A percentile compares a stretch with the other conserved stretches of the same genome.
phyloP scores from a whole-genome alignment of 2,329 filamentous ascomycete species.

The Verticillium nubilum region DNA sequence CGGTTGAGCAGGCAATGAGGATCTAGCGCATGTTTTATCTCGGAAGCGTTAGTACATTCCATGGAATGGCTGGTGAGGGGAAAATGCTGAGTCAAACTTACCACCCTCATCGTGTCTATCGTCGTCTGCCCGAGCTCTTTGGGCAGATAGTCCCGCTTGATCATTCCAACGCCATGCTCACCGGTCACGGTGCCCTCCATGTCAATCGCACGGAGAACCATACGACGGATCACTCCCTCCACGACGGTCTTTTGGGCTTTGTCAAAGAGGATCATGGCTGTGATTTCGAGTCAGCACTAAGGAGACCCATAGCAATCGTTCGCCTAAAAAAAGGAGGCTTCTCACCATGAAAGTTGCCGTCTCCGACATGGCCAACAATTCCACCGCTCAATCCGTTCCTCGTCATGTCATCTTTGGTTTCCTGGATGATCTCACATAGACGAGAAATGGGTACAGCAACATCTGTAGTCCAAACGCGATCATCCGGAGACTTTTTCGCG shows the following conservation, averaged over 20 bases:
- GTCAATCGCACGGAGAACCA: conserved; percentile 61
- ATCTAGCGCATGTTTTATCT: conserved; percentile 56
- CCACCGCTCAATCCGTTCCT: conserved; percentile 44
- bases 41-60: background rate
- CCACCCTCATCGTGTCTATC: conserved; percentile 78
- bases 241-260: conserved; percentile 6
- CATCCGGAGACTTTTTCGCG: conserved; percentile 28
- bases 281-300: conserved; percentile 7
- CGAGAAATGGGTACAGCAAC: conserved; percentile 60
- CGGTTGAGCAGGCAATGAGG: conserved; percentile 42
- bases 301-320: too few relatives aligned
- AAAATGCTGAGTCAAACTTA: conserved; percentile 23
- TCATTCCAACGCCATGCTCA: conserved; percentile 65
- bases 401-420: conserved; percentile 52
- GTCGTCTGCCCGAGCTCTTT: conserved; percentile 70
- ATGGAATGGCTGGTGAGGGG: too few relatives aligned
- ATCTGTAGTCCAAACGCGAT: conserved; percentile 56
- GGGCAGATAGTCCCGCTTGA: conserved; percentile 77
- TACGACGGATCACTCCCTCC: conserved; percentile 52
- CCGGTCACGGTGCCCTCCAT: conserved; percentile 65
- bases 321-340: too few relatives aligned
- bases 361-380: conserved; percentile 63
- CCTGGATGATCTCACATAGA: conserved; percentile 55
- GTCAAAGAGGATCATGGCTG: too few relatives aligned
- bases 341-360: conserved; percentile 59